Conservation (phyloP, 768 basidiomycete species). For the Phlegmacium glaucopus region DNA sequence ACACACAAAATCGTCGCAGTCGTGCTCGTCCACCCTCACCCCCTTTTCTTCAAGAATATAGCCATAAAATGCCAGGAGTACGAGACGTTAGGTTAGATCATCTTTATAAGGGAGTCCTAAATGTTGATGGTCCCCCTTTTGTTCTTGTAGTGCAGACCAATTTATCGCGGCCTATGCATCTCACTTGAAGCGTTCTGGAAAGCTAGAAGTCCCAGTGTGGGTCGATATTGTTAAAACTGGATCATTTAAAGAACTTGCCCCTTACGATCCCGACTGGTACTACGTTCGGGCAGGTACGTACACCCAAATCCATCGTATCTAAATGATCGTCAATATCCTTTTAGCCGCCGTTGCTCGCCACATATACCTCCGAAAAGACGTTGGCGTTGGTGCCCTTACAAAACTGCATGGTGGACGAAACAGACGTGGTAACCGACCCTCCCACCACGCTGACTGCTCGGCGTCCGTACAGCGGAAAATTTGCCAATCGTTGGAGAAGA, state of each 20-base stretch:
- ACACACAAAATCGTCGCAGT: conserved; percentile 49
- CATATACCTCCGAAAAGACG: conserved; percentile 99
- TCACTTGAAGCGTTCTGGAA: conserved; percentile 97
- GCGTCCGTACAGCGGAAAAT: conserved; percentile 90
- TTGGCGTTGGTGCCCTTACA: conserved; percentile 88
- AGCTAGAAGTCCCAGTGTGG: conserved; percentile 99
- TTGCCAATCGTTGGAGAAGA: conserved; percentile 97
- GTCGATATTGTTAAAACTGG: conserved; percentile 99
- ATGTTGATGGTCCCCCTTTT: conserved; percentile 17
- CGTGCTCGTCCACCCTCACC: conserved; percentile 42
- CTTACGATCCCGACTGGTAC: conserved; percentile 99
- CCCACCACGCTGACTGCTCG: conserved; percentile 87
- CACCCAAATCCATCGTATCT: conserved; percentile 1
- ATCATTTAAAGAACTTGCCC: conserved; percentile 95
- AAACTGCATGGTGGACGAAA: conserved; percentile 98
- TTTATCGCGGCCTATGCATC: conserved; percentile 95
- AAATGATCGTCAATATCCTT: conserved; percentile 1
- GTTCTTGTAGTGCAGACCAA: conserved; percentile 69
- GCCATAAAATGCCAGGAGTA: conserved; percentile 74
- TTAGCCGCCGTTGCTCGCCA: conserved; percentile 95
- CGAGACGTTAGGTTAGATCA: conserved; percentile 68
- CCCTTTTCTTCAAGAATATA: conserved; percentile 45
- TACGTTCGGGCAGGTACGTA: conserved; percentile 94
- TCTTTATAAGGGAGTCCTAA: conserved; percentile 4
- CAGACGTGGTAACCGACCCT: conserved; percentile 94